Base-by-base conservation (phyloP, 768 basidiomycete genomes). In the Boletus pseudopeckii region DNA sequence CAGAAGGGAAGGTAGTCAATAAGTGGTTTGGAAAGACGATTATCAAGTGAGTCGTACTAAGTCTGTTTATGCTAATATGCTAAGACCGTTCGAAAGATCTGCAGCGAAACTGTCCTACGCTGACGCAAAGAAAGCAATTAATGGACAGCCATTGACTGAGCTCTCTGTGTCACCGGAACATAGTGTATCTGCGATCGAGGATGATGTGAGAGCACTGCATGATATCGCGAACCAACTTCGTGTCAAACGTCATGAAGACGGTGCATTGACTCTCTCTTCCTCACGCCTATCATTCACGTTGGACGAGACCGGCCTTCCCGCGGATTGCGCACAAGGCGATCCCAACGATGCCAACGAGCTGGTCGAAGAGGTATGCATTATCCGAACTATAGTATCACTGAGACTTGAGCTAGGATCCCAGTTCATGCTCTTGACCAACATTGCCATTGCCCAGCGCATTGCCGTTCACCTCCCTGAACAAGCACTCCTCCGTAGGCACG, bases 401-500 rank as follows among this genome's bases (percentile, higher is more conserved):
- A 20, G 48, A 18, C 54, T 59, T 13, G 61, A 48, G 36, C 33
- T 34, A 44, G 2, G 45, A 11, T 38, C 50, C 0, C 61, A 95
- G 92, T 94, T 92, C 75, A 98, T 98, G 96, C 75, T 98, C 17
- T 77, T 96, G 50, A 86, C 89, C 59, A 99, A 98, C 67, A 85
- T 86, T 33, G 77, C 91, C 13, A 88, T 95, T 38, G 94, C 97
- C 10, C 92, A 95, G 67, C 88, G 94, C 61, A 85, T 97, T 62
- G 96, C 96, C 36, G 86, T 94, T 22, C 85, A 93, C 62, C 82
- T 98, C 24, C 94, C 97, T 26, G 97, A 99, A 68, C 97, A 98
- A 69, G 90, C 96, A n/a, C 78, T 99, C 14, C 82, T 99, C 41
- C 88, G 97, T 56, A 88, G 97, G 52, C 95, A 98, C 64, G 97